These are phyloP conservation scores for Ramaria sp. DNA, from an alignment of 768 basidiomycete species.

Conservation along the genomic window DNA sequence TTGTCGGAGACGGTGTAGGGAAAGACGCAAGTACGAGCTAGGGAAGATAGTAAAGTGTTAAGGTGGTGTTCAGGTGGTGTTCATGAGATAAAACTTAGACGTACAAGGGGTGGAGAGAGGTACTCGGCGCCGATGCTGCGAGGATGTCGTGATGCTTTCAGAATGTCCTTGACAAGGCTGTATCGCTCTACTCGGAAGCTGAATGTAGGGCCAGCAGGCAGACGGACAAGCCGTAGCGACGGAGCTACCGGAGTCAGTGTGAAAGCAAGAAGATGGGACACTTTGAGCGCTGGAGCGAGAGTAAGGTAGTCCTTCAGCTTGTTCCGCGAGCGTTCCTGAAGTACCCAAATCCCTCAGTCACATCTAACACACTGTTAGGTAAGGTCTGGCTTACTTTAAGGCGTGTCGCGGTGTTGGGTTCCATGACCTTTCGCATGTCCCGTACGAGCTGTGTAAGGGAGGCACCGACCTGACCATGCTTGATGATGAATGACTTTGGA, in stretches of 20 bases:
- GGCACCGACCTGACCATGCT: slow-evolving; percentile 86
- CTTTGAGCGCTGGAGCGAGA: slow-evolving; percentile 81
- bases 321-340: slow-evolving; percentile 80
- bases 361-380: too few species aligned
- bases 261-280: slow-evolving; percentile 89
- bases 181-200: slow-evolving; percentile 91
- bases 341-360: slow-evolving; percentile 1
- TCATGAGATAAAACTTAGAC: slow-evolving; percentile 19
- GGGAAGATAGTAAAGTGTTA: slow-evolving; percentile 5
- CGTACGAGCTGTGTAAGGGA: slow-evolving; percentile 83
- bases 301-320: slow-evolving; percentile 91
- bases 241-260: slow-evolving; percentile 80
- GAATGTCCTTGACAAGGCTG: slow-evolving; percentile 77
- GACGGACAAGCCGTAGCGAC: slow-evolving; percentile 73
- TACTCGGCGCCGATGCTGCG: slow-evolving; percentile 80
- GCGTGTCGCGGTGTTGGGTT: slow-evolving; percentile 92
- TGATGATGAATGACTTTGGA: slow-evolving; percentile 94
- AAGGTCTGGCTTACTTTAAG: slow-evolving; percentile 49
- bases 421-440: slow-evolving; percentile 93
- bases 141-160: slow-evolving; percentile 52
- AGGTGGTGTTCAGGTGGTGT: neutral
- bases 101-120: slow-evolving; percentile 80
- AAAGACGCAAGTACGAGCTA: slow-evolving; percentile 91
- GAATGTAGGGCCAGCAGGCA: slow-evolving; percentile 87
- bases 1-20: slow-evolving; percentile 60